Evolutionary conservation across 2,329 filamentous ascomycete genomes (phyloP), one percentile per base, ranked within the genome.

Genomic region (Corinectria fuckeliana): DNA sequence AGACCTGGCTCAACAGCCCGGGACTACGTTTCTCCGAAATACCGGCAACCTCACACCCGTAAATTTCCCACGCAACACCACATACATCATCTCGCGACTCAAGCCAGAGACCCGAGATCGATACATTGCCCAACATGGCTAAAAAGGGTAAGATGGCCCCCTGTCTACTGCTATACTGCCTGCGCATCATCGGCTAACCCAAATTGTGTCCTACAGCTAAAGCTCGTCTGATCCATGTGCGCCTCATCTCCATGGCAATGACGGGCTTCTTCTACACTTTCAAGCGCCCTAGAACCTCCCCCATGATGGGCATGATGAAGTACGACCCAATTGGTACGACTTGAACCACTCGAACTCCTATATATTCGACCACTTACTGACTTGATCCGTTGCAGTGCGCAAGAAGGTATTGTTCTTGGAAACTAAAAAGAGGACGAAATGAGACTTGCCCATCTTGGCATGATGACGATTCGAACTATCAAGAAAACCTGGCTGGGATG

Each of bases 181-280:
- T 1, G 9, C 2, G 14, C 4, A 18, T 2, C 3, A 14, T 18
- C 10, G n/a, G 36, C 60, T 67, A 28, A 69, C 61, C n/a, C 39
- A 50, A 57, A 38, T 53, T 21, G 13, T 28, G 21, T 5, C 36
- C 39, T 23, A 36, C 76, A 96, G 92, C 84, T 62, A 98, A 98
- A 84, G 91, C 93, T 74, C 92, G 96, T 76, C 90, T 94, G 68
- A 89, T 99, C 75, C 87, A 91, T 75, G 94, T 97, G 77, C 93
- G 95, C 76, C 90, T 99, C 68, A 83, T 99, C 76, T 97, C 93
- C 65, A 99, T 99, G 95, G 95, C 95, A 76, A 90, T 97, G 90
- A 99, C 95, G 23, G 95, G 95, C 73, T 99, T 93, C 85, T 99
- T 94, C 84, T 93, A 94, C 78, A 96, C 92, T 53, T 88, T 96